These are phyloP conservation scores for Penicillium freii DNA, from an alignment of 2,329 filamentous ascomycete genomes.

Conservation along the genomic window DNA sequence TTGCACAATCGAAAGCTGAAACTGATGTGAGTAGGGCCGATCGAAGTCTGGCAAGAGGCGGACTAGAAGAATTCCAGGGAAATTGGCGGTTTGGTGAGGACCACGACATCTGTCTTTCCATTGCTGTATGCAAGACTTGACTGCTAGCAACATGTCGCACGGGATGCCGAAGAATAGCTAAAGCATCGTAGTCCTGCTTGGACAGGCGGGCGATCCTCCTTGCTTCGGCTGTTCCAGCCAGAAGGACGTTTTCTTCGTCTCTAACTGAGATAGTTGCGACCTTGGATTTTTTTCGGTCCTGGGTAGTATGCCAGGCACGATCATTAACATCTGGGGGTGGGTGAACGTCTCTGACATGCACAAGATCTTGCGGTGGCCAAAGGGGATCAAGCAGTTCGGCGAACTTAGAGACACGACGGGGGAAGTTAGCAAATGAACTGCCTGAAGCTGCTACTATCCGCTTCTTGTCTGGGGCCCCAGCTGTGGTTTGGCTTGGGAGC, in stretches of 20 bases:
- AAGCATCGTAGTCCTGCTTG: background rate
- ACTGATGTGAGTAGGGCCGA: constrained; percentile 59
- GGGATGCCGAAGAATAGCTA: constrained; percentile 29
- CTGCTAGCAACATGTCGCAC: constrained; percentile 32
- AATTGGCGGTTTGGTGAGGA: constrained; percentile 1
- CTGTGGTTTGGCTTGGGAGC: background rate
- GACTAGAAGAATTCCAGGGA: constrained; percentile 44
- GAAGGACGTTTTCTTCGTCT: constrained; percentile 36
- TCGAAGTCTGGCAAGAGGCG: constrained; percentile 61
- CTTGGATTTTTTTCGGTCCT: constrained; percentile 41
- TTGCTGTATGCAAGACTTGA: constrained; percentile 27
- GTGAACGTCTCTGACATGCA: constrained; percentile 52
- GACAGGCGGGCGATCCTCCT: constrained; percentile 4
- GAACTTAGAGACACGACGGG: constrained; percentile 27
- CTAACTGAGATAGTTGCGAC: constrained; percentile 32
- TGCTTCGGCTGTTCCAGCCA: constrained; percentile 15
- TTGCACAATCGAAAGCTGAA: constrained; percentile 76
- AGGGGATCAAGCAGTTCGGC: constrained; percentile 36
- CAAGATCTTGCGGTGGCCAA: constrained; percentile 40
- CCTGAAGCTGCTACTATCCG: background rate
- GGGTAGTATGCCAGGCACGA: background rate
- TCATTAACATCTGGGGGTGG: background rate
- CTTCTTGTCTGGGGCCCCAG: constrained; percentile 1
- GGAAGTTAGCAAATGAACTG: constrained; percentile 16
- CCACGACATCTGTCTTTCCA: constrained; percentile 32